Evolutionary conservation across 805 yeast species (phyloP).

Genomic region (Kodamaea laetipori): DNA sequence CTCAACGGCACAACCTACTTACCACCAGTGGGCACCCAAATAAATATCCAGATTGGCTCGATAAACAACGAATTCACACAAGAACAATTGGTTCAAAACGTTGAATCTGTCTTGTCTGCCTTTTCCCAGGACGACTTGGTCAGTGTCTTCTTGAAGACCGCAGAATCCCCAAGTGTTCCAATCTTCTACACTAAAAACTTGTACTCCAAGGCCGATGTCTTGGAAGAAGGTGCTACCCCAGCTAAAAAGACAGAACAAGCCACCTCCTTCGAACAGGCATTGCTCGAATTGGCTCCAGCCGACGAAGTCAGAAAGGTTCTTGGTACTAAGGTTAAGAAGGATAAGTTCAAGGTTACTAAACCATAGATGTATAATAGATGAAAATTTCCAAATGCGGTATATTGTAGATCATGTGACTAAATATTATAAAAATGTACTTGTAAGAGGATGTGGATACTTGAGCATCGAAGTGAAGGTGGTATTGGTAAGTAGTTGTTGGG

Average conservation of each 20-base stretch:
- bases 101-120: conserved; percentile 52
- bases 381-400: neutral
- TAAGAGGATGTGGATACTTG: conserved; percentile 4
- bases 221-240: conserved; percentile 29
- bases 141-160: conserved; percentile 65
- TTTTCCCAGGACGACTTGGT: conserved; percentile 52
- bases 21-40: conserved; percentile 72
- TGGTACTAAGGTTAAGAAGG: conserved; percentile 14
- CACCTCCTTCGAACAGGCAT: conserved; percentile 62
- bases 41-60: conserved; percentile 69
- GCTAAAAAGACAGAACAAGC: conserved; percentile 28
- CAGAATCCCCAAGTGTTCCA: conserved; percentile 81
- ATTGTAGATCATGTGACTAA: conserved; percentile 6
- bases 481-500: neutral
- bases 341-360: conserved; percentile 19
- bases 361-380: conserved; percentile 8
- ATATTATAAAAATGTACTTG: neutral
- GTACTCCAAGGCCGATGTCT: conserved; percentile 51
- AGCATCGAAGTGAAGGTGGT: neutral
- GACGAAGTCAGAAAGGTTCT: conserved; percentile 68
- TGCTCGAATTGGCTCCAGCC: conserved; percentile 78
- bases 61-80: conserved; percentile 38
- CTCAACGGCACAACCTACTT: conserved; percentile 59
- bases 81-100: conserved; percentile 59
- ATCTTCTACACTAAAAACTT: conserved; percentile 67